Base-by-base conservation (phyloP, 2,329 filamentous ascomycete species). In the Calonectria ilicicola region DNA sequence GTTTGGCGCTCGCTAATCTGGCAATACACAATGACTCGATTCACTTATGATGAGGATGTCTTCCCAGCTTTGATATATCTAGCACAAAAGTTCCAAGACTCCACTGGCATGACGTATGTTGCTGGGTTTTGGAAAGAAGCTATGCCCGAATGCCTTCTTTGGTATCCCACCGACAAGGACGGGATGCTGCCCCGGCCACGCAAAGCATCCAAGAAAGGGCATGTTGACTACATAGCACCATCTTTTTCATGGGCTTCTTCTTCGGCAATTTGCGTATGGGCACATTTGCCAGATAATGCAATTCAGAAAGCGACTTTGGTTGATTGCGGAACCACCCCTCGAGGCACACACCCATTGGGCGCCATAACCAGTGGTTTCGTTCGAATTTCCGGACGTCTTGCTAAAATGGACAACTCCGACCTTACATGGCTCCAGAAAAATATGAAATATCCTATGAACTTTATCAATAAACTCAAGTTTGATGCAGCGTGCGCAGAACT, bases 191-290 rank as follows among this genome's bases (percentile, higher is more conserved):
- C 35, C 10, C n/a, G 19, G 1, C 29, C 21, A 15, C 53, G 53
- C 21, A 60, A 60, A 10, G 19, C 53, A 60, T 38, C 53, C 3
- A 60, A 60, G 23, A 40, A 21, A 35, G 32, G 53, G 3, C n/a
- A 60, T 23, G 21, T 19, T 6, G 23, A 60, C 10, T 60, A 60
- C 15, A 32, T 60, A 8, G 53, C 53, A 4, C 53, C 53, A 26
- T 60, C 53, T 8, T 60, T 60, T 60, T 38, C 53, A 40, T 60
- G 53, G 53, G 53, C 53, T 26, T 60, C 53, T 12, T 60, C 53
- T 3, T n/a, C 53, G 17, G 32, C 38, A 4, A 19, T 38, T 40
- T 60, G 53, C 19, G 26, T 15, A 7, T 60, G 53, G 53, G 8
- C 23, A 1, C 4, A 8, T 1, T 26, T 60, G 32, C 53, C 53